Evolutionary conservation across 2,329 filamentous ascomycete genomes (phyloP), one percentile per base, ranked within the genome.

Genomic region (Phaeoacremonium minimum): DNA sequence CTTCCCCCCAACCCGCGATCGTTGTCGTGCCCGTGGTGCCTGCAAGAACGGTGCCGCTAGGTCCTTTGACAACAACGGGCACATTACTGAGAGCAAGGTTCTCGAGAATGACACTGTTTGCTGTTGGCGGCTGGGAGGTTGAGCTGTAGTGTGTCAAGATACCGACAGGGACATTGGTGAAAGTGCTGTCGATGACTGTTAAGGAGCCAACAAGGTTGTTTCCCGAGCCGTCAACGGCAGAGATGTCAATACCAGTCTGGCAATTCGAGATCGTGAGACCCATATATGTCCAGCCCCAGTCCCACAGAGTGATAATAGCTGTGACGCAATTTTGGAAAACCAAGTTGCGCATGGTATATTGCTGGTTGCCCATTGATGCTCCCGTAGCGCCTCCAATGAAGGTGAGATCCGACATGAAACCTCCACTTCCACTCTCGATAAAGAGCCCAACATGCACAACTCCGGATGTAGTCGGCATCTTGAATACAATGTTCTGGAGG

Each of bases 261-360:
- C 75, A 79, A 53, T 78, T 71, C 55, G 73, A 73, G 57, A 85
- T 77, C 17, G 60, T 62, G 2, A 84, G 51, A 4, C 71, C 74
- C 48, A 79, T 77, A 59, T 83, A 77, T 6, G 75, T 80, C 78
- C 80, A 88, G 18, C 76, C 75, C 83, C 83, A 88, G 58, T 84
- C 75, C 83, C 84, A 87, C 45, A 82, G 74, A 60, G 42, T 44
- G 22, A 42, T 41, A 7, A 44, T 44, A n/a, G 42, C 42, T 4
- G 29, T 39, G 30, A 7, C 32, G 57, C 77, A 80, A 52, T 71
- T 66, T 46, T 78, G 77, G 63, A 87, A 87, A 13, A 67, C 73
- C 34, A 86, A 46, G 55, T 85, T 83, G 30, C 78, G 70, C 43
- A 78, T 79, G 4, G 80, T 85, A 52, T 85, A 87, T 53, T 87